These are phyloP conservation scores for Maudiozyma pseudohumilis DNA, from an alignment of 805 yeast species.

Conservation along the genomic window DNA sequence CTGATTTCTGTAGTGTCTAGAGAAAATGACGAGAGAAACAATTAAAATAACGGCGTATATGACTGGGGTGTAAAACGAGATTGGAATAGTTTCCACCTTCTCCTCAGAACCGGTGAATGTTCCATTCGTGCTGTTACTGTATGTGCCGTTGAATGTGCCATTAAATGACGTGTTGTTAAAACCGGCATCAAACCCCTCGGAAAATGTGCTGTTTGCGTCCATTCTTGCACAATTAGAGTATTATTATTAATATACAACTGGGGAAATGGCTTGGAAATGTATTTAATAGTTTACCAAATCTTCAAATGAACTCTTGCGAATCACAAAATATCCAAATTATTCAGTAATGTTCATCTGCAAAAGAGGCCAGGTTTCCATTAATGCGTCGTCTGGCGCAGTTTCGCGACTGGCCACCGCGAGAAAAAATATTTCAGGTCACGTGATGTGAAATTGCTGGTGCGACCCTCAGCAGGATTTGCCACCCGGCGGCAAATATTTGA, in stretches of 20 bases:
- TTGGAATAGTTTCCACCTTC: constrained; percentile 28
- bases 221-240: not conserved
- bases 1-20: constrained; percentile 57
- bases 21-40: constrained; percentile 56
- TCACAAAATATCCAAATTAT: too few species aligned
- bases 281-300: too few species aligned
- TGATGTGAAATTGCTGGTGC: too few species aligned
- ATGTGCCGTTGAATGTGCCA: constrained; percentile 6
- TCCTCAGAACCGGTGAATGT: constrained; percentile 13
- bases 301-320: too few species aligned
- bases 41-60: constrained; percentile 63
- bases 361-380: too few species aligned
- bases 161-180: not conserved
- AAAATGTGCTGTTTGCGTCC: constrained; percentile 7
- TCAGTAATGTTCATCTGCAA: too few species aligned
- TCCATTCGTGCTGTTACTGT: constrained; percentile 3
- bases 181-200: constrained; percentile 2
- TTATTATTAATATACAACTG: not conserved
- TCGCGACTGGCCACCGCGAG: too few species aligned
- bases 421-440: too few species aligned
- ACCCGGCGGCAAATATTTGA: too few species aligned
- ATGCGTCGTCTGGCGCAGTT: too few species aligned
- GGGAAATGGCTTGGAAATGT: not conserved
- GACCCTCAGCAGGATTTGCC: too few species aligned
- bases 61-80: constrained; percentile 63